Base-by-base conservation (phyloP, 2,329 filamentous ascomycete genomes). In the Fusarium verrucosum region DNA sequence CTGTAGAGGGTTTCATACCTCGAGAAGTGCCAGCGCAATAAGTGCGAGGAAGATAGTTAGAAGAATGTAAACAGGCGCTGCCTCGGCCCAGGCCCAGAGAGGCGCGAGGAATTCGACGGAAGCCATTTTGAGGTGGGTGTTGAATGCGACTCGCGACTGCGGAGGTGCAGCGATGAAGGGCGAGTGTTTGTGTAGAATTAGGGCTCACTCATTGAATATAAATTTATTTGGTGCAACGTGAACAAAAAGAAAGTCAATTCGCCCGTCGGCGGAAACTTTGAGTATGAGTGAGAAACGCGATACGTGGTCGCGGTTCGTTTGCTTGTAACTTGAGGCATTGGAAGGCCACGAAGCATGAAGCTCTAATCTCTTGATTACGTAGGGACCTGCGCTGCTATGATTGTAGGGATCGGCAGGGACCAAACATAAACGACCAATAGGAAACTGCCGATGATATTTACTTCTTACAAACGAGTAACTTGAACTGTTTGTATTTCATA, bases 31-130 rank as follows among this genome's bases (percentile, higher is more conserved):
- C 19, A 77, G 22, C 1, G 75, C 56, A 13, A 76, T 51, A 38
- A 79, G 63, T 16, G 73, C 73, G 9, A 77, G 50, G 52, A 77
- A 67, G 33, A 79, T 68, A 4, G 75, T 72, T 10, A 81, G 40
- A 5, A 82, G 66, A 7, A 80, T 62, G 55, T 80, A 72, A 17
- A 77, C 59, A 4, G 82, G 80, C 14, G 77, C 78, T 19, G 78
- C 76, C 52, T 72, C 71, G 32, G 76, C 66, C 68, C 76, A 76
- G 9, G 70, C 70, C 62, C 72, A 76, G n/a, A 79, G 67, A 41
- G 75, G 72, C 56, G 68, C 69, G 53, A 78, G 58, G 57, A 78
- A 71, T 56, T 72, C 74, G 58, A 70, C 69, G 46, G 47, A 51
- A 36, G 59, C 53, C 65, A 68, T 70, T 30, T 36, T 62, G 54